Evolutionary conservation across 192 early-diverging fungal species (phyloP).

Genomic region (Pilobolus umbonatus): DNA sequence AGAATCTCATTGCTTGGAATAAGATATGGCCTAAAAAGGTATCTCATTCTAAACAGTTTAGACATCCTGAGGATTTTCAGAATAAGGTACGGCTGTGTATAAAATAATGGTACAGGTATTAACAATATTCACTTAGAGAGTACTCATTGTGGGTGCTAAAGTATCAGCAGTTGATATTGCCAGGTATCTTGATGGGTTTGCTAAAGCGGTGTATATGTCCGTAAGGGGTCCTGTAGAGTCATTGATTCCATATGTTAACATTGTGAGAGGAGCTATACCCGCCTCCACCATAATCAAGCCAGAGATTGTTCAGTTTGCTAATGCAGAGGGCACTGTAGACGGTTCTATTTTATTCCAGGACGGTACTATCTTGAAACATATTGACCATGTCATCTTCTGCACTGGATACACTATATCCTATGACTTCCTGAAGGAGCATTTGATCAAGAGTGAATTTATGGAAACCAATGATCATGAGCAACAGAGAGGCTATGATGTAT

Average conservation of each 20-base stretch:
- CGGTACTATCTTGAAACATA: constrained; percentile 40
- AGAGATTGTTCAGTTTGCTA: constrained; percentile 1
- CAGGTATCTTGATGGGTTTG: not conserved
- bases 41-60: constrained; percentile 23
- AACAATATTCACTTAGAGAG: constrained; percentile 11
- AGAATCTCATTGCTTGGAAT: constrained; percentile 11
- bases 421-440: constrained; percentile 40
- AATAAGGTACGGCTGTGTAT: constrained; percentile 10
- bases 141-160: constrained; percentile 12
- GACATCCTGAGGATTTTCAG: constrained; percentile 6
- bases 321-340: constrained; percentile 10
- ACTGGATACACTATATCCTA: constrained; percentile 57
- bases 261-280: constrained; percentile 12
- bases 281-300: not conserved
- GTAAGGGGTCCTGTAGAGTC: not conserved
- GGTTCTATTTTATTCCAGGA: constrained; percentile 44
- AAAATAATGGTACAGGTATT: not conserved
- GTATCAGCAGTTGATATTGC: constrained; percentile 20
- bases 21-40: constrained; percentile 16
- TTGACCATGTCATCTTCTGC: constrained; percentile 57
- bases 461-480: not conserved
- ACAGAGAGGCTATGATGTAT: not conserved
- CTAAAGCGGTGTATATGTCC: constrained; percentile 16
- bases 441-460: too few species aligned
- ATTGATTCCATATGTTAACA: not conserved